A percentile compares a stretch with the other conserved stretches of the same genome.
phyloP scores from a whole-genome alignment of 805 yeast genomes.

The Hemisphaericaspora nanyangensis region DNA sequence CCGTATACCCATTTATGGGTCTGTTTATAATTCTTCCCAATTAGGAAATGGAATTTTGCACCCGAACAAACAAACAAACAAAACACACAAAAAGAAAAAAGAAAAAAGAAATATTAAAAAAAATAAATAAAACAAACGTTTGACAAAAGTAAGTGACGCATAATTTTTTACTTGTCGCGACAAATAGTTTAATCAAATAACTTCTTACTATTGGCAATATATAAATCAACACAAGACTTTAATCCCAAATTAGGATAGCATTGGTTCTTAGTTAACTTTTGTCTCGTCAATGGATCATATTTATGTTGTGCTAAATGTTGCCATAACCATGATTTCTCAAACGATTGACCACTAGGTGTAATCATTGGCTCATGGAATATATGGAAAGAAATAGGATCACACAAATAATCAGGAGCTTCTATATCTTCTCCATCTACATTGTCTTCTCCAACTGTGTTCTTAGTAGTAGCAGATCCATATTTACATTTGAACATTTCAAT shows the following conservation, averaged over 20 bases:
- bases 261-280: conserved; percentile 5
- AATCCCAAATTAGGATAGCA: conserved; percentile 1
- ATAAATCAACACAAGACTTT: conserved; percentile 3
- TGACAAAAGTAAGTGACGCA: too few relatives aligned
- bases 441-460: conserved; percentile 8
- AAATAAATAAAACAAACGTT: too few relatives aligned
- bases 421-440: conserved; percentile 5
- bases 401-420: conserved; percentile 30
- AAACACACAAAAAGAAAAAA: too few relatives aligned
- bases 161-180: too few relatives aligned
- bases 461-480: conserved; percentile 8
- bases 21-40: conserved; percentile 16
- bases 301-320: conserved; percentile 24
- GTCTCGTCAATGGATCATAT: conserved; percentile 36
- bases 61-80: background rate
- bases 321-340: conserved; percentile 33
- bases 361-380: conserved; percentile 39
- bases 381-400: conserved; percentile 40
- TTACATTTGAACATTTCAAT: conserved; percentile 14
- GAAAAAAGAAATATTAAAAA: too few relatives aligned
- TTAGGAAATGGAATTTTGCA: conserved; percentile 10
- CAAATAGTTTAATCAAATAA: too few relatives aligned
- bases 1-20: background rate
- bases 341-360: conserved; percentile 38
- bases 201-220: background rate